Evolutionary conservation across 257 asterid species (phyloP).

Genomic region (Fraxinus quadrangulata): DNA sequence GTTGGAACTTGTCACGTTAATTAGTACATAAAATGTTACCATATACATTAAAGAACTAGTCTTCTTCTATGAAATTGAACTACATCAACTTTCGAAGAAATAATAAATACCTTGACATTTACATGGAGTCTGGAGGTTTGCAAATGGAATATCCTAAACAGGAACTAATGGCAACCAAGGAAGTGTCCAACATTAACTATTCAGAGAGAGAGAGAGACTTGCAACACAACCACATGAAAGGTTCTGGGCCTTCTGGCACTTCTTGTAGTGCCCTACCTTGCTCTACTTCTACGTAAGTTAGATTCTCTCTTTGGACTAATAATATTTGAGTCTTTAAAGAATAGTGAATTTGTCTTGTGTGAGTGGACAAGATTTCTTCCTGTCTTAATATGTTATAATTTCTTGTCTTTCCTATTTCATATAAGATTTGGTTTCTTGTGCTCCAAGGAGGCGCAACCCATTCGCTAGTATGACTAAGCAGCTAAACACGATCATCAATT

Average conservation of each 20-base stretch:
- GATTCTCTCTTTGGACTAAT: not conserved
- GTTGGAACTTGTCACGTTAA: not conserved
- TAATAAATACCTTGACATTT: slow-evolving; percentile 16
- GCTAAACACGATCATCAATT: not conserved
- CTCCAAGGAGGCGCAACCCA: slow-evolving; percentile 2
- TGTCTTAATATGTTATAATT: not conserved
- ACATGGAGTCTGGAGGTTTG: not conserved
- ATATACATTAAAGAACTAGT: slow-evolving; percentile 12
- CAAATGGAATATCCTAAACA: not conserved
- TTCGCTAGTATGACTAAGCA: not conserved
- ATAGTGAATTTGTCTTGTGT: not conserved
- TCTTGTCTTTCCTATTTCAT: not conserved
- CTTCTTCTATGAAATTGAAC: slow-evolving; percentile 4
- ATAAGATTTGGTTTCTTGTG: not conserved
- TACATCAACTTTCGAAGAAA: not conserved
- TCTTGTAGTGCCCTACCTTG: not conserved
- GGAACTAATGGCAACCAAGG: slow-evolving; percentile 11
- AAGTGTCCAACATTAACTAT: not conserved
- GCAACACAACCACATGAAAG: slow-evolving; percentile 3
- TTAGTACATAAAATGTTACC: not conserved
- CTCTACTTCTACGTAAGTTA: not conserved
- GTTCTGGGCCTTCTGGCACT: not conserved
- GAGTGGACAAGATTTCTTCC: slow-evolving; percentile 7
- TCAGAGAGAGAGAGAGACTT: not conserved
- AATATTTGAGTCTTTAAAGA: not conserved